Evolutionary conservation across 2,329 filamentous ascomycete species (phyloP).

Genomic region (Xylariales sp.): DNA sequence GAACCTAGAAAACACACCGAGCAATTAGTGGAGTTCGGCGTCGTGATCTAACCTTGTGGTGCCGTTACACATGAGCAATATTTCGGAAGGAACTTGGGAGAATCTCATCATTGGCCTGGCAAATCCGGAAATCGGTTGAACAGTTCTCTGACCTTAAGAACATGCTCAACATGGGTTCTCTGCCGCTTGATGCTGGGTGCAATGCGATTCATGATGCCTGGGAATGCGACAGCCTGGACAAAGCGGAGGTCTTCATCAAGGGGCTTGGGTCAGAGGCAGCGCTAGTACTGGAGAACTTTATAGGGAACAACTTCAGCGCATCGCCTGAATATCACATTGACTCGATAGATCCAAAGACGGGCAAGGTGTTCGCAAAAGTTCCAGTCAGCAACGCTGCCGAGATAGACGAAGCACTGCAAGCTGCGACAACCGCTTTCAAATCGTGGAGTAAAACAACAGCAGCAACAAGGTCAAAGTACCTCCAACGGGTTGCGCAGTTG

Average conservation of each 20-base stretch:
- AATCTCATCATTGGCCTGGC: too few relatives aligned
- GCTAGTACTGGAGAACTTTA: conserved; percentile 18
- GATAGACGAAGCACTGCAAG: conserved; percentile 19
- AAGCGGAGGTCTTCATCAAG: conserved; percentile 18
- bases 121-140: too few relatives aligned
- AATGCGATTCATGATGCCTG: conserved; percentile 15
- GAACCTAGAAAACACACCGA: too few relatives aligned
- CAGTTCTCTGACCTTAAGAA: too few relatives aligned
- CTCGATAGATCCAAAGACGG: conserved; percentile 27
- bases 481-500: conserved; percentile 21
- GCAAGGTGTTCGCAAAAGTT: conserved; percentile 18
- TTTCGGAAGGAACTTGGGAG: too few relatives aligned
- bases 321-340: conserved; percentile 17
- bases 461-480: conserved; percentile 19
- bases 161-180: conserved; percentile 5
- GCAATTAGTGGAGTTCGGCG: too few relatives aligned
- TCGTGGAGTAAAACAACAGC: conserved; percentile 25
- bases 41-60: too few relatives aligned
- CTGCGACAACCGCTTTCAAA: conserved; percentile 22
- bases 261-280: conserved; percentile 2
- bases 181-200: conserved; percentile 2
- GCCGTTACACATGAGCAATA: too few relatives aligned
- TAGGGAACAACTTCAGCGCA: conserved; percentile 12
- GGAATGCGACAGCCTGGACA: conserved; percentile 23
- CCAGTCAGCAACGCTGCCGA: conserved; percentile 19